Percentiles rank a stretch among this genome's conserved stretches.
Evolutionary conservation across 2,329 filamentous ascomycete species (phyloP).

Genomic region (Alternaria triticimaculans): DNA sequence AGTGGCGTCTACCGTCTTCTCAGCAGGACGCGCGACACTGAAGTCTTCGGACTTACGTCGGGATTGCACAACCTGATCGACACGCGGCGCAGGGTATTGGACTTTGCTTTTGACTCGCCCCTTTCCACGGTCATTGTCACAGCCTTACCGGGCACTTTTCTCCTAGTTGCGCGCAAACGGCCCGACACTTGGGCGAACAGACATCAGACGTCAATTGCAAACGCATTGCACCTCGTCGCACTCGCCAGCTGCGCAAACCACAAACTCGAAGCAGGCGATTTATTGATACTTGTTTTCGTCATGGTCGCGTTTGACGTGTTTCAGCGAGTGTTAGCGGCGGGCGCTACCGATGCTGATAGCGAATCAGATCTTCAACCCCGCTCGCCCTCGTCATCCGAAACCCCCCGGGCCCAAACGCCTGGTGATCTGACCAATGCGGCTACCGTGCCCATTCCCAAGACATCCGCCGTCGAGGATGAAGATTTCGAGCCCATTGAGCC

Average conservation of each 20-base stretch:
- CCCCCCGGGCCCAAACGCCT: constrained; percentile 27
- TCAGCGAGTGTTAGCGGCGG: constrained; percentile 22
- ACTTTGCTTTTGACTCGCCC: constrained; percentile 26
- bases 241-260: constrained; percentile 32
- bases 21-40: constrained; percentile 16
- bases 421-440: constrained; percentile 25
- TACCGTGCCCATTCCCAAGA: constrained; percentile 8
- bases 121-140: constrained; percentile 27
- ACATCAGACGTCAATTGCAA: constrained; percentile 27
- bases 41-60: constrained; percentile 5
- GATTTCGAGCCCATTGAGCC: constrained; percentile 1
- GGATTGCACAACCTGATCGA: constrained; percentile 17
- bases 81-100: constrained; percentile 19
- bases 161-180: constrained; percentile 18
- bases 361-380: constrained; percentile 22
- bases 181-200: constrained; percentile 30
- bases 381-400: constrained; percentile 34
- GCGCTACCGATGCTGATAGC: constrained; percentile 15
- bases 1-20: constrained; percentile 19
- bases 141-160: constrained; percentile 26
- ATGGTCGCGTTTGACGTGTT: constrained; percentile 44
- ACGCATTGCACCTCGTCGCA: constrained; percentile 29
- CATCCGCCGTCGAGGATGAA: constrained; percentile 13
- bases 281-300: constrained; percentile 36
- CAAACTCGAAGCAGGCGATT: constrained; percentile 24